These are phyloP conservation scores for Coemansia umbellata DNA, from an alignment of 192 early-diverging fungal species.

Conservation along the genomic window DNA sequence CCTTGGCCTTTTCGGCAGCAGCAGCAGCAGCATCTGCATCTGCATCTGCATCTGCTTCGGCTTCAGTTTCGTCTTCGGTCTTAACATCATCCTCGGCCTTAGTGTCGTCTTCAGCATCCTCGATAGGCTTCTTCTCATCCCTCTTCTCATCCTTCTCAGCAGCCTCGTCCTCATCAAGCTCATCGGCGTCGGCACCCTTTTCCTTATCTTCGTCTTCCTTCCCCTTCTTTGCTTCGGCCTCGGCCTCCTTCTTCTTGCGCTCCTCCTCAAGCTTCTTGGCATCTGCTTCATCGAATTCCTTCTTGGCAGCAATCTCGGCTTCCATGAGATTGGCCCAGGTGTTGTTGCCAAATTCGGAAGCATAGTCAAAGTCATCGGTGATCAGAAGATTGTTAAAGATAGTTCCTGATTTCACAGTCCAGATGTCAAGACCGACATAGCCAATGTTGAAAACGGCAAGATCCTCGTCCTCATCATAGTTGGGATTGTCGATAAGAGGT, in stretches of 20 bases:
- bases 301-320: constrained; percentile 64
- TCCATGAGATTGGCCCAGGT: constrained; percentile 61
- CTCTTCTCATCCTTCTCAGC: constrained; percentile 11
- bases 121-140: background rate
- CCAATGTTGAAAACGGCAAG: constrained; percentile 82
- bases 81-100: constrained; percentile 1
- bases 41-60: background rate
- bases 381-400: constrained; percentile 95
- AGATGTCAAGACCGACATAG: constrained; percentile 90
- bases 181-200: constrained; percentile 1
- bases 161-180: constrained; percentile 4
- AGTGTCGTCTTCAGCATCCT: constrained; percentile 3
- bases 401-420: constrained; percentile 90
- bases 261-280: constrained; percentile 48
- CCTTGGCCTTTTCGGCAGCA: constrained; percentile 3
- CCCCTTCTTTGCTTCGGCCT: constrained; percentile 17
- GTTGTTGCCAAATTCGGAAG: constrained; percentile 69
- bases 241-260: constrained; percentile 37
- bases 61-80: background rate
- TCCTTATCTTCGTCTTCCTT: constrained; percentile 14
- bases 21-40: background rate
- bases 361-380: constrained; percentile 75
- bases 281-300: constrained; percentile 53
- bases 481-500: constrained; percentile 87
- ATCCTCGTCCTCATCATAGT: constrained; percentile 81